Conservation (phyloP, 1,139 yeast species). For the Nakaseomyces uthaithaninus region DNA sequence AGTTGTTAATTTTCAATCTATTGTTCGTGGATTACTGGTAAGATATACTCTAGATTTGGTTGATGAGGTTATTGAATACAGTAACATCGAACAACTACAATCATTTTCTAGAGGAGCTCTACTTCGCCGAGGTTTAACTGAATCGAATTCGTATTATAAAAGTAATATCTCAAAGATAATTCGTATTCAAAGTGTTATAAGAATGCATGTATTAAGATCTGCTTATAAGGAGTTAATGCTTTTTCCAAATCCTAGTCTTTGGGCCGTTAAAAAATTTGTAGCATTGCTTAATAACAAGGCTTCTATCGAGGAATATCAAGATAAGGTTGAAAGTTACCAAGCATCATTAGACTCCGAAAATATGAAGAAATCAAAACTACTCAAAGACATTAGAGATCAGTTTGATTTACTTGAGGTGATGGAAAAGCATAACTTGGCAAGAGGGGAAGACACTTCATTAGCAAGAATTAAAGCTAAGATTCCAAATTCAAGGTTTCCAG, state of each 20-base stretch:
- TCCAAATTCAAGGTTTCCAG: conserved; percentile 19
- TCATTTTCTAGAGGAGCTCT: conserved; percentile 33
- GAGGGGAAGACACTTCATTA: conserved; percentile 9
- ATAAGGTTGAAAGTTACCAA: conserved; percentile 58
- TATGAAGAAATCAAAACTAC: conserved; percentile 49
- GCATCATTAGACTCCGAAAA: conserved; percentile 75
- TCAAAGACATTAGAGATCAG: conserved; percentile 21
- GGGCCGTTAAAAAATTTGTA: conserved; percentile 71
- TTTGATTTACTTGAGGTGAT: conserved; percentile 19
- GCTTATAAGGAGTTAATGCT: conserved; percentile 69
- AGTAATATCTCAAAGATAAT: conserved; percentile 51
- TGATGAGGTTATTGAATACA: conserved; percentile 43
- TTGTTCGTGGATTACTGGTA: conserved; percentile 41
- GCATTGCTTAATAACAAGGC: conserved; percentile 69
- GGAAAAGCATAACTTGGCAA: conserved; percentile 16
- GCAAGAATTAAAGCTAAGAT: conserved; percentile 11
- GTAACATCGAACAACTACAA: conserved; percentile 35
- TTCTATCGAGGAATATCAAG: conserved; percentile 67
- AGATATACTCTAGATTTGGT: conserved; percentile 44
- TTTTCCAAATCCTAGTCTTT: conserved; percentile 66
- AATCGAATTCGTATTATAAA: conserved; percentile 46
- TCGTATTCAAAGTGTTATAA: conserved; percentile 64
- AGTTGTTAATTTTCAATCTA: conserved; percentile 34
- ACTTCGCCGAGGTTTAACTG: conserved; percentile 27
- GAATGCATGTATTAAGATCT: conserved; percentile 58